Evolutionary conservation across 2,329 filamentous ascomycete species (phyloP), one percentile per base, ranked within the genome.

Genomic region (Botrytis sinoallii): DNA sequence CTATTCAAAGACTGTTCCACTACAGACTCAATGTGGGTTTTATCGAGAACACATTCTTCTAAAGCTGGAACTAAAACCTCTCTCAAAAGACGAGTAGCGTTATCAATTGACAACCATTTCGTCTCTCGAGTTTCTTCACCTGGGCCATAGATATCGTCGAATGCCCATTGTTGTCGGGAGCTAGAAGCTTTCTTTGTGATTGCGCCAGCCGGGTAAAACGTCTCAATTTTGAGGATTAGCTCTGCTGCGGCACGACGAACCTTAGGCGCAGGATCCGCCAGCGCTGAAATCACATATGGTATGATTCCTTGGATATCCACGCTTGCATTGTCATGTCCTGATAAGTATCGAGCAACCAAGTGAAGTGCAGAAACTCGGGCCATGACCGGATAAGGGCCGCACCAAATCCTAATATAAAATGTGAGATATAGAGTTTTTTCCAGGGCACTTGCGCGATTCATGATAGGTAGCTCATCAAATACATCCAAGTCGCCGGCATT

Each of bases 11-110:
- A 83, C 46, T 85, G 86, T 74, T 88, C 86, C 8, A 97, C 81
- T 3, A 91, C 87, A 32, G 88, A 88, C 40, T 87, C 84, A 63
- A 97, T 86, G 75, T 96, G 91, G 42, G 87, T 88, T 6, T 89
- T 84, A 80, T 98, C 94, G 77, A 98, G 88, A 5, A 95, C 87
- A 79, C 92, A 97, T 82, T 98, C 96, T 82, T 98, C 95, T 16
- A 97, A 83, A 2, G 88, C 88, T 0, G 93, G 93, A 32, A 93
- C 82, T n/a, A 98, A 83, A 55, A 92, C 86, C 32, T 88, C 85
- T 32, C 89, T 86, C 0, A 96, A 80, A 32, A 97, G 82, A 74
- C 88, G 90, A 61, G 86, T 84, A 3, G 85, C 84, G 71, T 91
- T 87, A 38, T 90, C 87, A 0, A 84, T 79, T 5, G 87, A 82